These are phyloP conservation scores for Cymbidium sinense DNA, from an alignment of 106 monocot genomes.

Conservation along the genomic window DNA sequence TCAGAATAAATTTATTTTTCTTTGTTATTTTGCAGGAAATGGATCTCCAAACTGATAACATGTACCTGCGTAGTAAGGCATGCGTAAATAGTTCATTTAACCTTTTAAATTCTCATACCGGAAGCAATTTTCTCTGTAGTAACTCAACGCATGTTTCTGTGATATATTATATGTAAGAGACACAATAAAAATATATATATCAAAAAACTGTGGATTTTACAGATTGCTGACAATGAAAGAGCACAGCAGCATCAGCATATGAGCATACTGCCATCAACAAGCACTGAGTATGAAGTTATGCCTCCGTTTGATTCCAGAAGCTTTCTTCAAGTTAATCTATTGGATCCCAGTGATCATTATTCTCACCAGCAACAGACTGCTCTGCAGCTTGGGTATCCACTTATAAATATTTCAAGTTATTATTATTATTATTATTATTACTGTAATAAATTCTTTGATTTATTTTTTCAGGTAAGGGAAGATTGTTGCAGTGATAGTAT, in stretches of 20 bases:
- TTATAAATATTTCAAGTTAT: neutral
- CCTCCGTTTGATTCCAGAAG: constrained; percentile 34
- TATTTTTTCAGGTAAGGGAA: neutral
- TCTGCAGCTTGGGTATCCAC: constrained; percentile 25
- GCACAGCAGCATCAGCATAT: constrained; percentile 27
- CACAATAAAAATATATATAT: neutral
- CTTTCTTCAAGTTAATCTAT: constrained; percentile 26
- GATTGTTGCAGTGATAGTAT: neutral
- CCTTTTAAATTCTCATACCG: neutral
- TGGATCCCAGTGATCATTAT: constrained; percentile 30
- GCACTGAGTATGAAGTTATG: constrained; percentile 29
- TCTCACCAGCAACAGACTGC: constrained; percentile 32
- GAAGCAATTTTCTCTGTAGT: neutral
- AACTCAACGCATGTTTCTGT: too few species aligned
- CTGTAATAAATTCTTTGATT: neutral
- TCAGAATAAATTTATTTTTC: neutral
- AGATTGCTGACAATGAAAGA: constrained; percentile 47
- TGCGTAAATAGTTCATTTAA: too few species aligned
- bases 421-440: too few species aligned
- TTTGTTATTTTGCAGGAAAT: constrained; percentile 23
- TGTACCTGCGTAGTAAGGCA: constrained; percentile 40
- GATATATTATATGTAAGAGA: neutral
- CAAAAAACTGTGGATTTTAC: neutral
- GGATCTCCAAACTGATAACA: constrained; percentile 38
- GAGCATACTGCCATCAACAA: constrained; percentile 21